Evolutionary conservation across 2,329 filamentous ascomycete species (phyloP).

Genomic region (Podosphaera fusca): DNA sequence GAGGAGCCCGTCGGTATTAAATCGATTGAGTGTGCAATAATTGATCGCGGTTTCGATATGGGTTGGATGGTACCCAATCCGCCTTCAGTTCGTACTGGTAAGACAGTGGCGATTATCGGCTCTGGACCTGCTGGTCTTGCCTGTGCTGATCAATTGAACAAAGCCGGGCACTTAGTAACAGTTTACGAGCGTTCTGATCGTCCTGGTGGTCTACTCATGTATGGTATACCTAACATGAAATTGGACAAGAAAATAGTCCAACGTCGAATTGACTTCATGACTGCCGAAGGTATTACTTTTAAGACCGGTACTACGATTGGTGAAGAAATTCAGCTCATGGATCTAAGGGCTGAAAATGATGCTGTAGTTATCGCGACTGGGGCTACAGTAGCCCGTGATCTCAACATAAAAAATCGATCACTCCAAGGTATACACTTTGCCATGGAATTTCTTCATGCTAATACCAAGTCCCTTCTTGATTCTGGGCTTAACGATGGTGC

Average conservation of each 20-base stretch:
- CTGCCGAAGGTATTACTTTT: conserved; percentile 65
- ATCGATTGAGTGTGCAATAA: conserved; percentile 93
- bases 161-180: conserved; percentile 67
- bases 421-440: conserved; percentile 83
- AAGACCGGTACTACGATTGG: conserved; percentile 58
- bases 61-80: conserved; percentile 84
- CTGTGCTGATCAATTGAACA: conserved; percentile 81
- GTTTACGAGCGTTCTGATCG: conserved; percentile 87
- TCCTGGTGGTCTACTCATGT: conserved; percentile 82
- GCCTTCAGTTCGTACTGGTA: conserved; percentile 61
- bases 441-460: conserved; percentile 93
- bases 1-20: conserved; percentile 96
- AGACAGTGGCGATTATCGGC: conserved; percentile 71
- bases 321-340: conserved; percentile 44
- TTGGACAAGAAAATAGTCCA: conserved; percentile 95
- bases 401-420: conserved; percentile 74
- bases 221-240: conserved; percentile 99
- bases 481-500: conserved; percentile 61
- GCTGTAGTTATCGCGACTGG: conserved; percentile 82
- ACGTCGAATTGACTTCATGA: conserved; percentile 87
- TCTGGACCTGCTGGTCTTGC: conserved; percentile 84
- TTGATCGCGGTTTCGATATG: conserved; percentile 92
- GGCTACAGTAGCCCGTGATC: conserved; percentile 76
- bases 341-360: conserved; percentile 51
- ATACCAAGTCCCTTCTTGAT: conserved; percentile 92